Conservation (phyloP, 352 stramenopile species). For the Blastocystis sp. region DNA sequence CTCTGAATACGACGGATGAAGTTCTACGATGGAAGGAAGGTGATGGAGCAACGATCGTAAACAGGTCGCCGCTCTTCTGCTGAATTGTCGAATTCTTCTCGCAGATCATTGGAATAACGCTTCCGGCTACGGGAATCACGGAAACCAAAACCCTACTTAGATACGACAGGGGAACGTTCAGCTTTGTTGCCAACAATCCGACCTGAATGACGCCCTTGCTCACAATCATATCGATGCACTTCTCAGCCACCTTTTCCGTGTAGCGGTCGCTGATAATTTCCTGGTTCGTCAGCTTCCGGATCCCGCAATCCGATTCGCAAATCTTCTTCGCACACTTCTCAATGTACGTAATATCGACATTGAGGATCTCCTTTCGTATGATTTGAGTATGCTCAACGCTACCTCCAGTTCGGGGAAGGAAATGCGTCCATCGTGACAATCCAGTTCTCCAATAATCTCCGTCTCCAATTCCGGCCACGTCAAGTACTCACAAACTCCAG, state of each 20-base stretch:
- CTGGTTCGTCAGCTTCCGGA: not conserved
- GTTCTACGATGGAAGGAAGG: not conserved
- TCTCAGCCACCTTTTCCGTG: not conserved
- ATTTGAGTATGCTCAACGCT: not conserved
- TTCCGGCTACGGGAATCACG: not conserved
- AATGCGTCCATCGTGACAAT: slow-evolving; percentile 34
- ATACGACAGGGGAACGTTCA: slow-evolving; percentile 14
- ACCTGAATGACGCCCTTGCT: not conserved
- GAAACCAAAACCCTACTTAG: not conserved
- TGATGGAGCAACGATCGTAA: not conserved
- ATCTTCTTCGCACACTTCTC: slow-evolving; percentile 12
- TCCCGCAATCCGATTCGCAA: not conserved
- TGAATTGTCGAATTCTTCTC: not conserved
- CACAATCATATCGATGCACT: not conserved
- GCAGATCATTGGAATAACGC: slow-evolving; percentile 20
- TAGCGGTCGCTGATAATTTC: slow-evolving; percentile 26
- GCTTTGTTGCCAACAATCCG: not conserved
- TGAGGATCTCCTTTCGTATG: not conserved
- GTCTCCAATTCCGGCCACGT: slow-evolving; percentile 42
- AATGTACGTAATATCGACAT: slow-evolving; percentile 48
- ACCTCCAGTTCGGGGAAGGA: slow-evolving; percentile 14
- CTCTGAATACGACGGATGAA: slow-evolving; percentile 19
- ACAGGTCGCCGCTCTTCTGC: slow-evolving; percentile 14
- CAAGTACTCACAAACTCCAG: slow-evolving; percentile 33
- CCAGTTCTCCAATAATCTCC: slow-evolving; percentile 23